Evolutionary conservation across 768 basidiomycete species (phyloP).

Genomic region (Kwoniella dendrophila): DNA sequence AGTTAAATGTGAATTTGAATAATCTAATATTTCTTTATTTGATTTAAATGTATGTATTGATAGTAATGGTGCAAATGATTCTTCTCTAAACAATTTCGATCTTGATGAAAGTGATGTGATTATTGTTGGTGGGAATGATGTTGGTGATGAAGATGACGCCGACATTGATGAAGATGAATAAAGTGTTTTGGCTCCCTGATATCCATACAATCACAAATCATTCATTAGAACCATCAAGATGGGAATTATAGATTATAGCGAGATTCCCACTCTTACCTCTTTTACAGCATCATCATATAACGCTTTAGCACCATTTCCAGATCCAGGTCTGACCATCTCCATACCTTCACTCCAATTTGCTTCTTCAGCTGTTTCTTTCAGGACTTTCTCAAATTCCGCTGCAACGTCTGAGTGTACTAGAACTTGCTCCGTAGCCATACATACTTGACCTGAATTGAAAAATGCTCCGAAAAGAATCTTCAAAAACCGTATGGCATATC

Average conservation of each 20-base stretch:
- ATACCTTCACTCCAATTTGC: slow-evolving; percentile 18
- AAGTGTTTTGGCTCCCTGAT: slow-evolving; percentile 29
- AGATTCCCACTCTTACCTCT: slow-evolving; percentile 19
- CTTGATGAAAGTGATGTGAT: slow-evolving; percentile 19
- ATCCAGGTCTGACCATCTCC: slow-evolving; percentile 33
- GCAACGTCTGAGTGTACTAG: slow-evolving; percentile 44
- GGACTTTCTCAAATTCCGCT: slow-evolving; percentile 30
- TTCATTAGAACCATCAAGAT: too few relatives aligned
- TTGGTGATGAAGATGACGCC: slow-evolving; percentile 6
- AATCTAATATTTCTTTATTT: slow-evolving; percentile 47
- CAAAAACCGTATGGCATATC: not conserved
- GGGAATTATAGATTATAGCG: too few relatives aligned
- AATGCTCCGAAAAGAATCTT: slow-evolving; percentile 52
- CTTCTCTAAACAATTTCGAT: slow-evolving; percentile 48
- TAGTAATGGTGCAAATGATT: slow-evolving; percentile 67
- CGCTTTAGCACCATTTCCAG: slow-evolving; percentile 12
- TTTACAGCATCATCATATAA: slow-evolving; percentile 32
- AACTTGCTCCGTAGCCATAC: slow-evolving; percentile 55
- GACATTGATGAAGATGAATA: slow-evolving; percentile 9
- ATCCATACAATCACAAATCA: too few relatives aligned
- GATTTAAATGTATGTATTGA: slow-evolving; percentile 54
- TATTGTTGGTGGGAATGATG: slow-evolving; percentile 25
- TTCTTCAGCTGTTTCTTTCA: slow-evolving; percentile 24
- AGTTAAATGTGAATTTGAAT: slow-evolving; percentile 64
- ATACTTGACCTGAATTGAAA: slow-evolving; percentile 54